These are phyloP conservation scores for Dactylorhiza incarnata DNA, from an alignment of 106 monocot species.

Conservation along the genomic window DNA sequence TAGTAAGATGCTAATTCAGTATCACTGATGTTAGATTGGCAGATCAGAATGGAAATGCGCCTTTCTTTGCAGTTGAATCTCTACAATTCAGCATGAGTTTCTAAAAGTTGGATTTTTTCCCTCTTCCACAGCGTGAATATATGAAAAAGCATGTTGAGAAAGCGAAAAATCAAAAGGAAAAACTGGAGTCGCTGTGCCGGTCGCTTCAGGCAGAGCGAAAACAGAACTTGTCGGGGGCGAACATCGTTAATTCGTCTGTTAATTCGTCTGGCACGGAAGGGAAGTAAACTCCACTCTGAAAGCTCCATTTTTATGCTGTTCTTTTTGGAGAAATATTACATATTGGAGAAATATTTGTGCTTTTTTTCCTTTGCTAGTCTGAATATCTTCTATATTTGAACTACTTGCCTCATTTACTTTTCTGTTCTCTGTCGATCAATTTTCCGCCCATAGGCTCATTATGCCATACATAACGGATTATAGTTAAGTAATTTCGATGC, in stretches of 20 bases:
- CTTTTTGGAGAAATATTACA: neutral
- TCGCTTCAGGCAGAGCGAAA: slow-evolving; percentile 85
- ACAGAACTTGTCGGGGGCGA: slow-evolving; percentile 14
- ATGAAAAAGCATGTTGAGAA: slow-evolving; percentile 86
- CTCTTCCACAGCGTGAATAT: slow-evolving; percentile 48
- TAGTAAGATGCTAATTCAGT: too few relatives aligned
- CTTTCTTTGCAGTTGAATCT: too few relatives aligned
- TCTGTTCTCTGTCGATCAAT: too few relatives aligned
- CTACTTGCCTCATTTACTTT: too few relatives aligned
- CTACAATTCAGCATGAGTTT: neutral
- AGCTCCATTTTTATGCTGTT: neutral
- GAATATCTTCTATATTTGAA: too few relatives aligned
- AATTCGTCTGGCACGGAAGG: slow-evolving; percentile 11
- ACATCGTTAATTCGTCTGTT: slow-evolving; percentile 8
- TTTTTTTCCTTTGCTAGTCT: too few relatives aligned
- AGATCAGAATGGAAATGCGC: too few relatives aligned
- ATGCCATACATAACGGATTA: too few relatives aligned
- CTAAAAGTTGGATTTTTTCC: neutral
- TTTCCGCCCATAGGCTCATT: too few relatives aligned
- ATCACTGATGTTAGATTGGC: too few relatives aligned
- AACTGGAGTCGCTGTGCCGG: slow-evolving; percentile 86
- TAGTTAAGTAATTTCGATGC: too few relatives aligned
- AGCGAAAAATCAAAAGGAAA: slow-evolving; percentile 80
- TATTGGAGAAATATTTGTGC: neutral
- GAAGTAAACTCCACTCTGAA: neutral